Conservation (phyloP, 352 stramenopile genomes). For the Phytophthora meadii region DNA sequence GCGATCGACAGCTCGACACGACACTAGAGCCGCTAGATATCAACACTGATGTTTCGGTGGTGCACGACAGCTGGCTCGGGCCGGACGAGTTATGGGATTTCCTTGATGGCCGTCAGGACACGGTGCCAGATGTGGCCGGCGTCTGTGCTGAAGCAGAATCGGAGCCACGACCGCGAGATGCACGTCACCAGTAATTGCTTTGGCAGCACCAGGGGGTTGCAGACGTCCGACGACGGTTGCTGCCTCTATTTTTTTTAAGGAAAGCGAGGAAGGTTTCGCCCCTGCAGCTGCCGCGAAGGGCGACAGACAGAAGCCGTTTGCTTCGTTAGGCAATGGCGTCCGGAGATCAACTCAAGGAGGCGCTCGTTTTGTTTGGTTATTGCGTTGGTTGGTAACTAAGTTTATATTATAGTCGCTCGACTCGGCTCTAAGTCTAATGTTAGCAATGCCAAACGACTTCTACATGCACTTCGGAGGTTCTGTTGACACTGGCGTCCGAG, state of each 20-base stretch:
- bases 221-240: conserved; percentile 2
- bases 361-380: conserved; percentile 10
- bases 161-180: conserved; percentile 8
- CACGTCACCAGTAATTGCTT: conserved; percentile 15
- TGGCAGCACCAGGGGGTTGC: not conserved
- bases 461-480: not conserved
- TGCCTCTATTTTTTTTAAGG: not conserved
- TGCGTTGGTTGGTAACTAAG: too few relatives aligned
- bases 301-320: conserved; percentile 4
- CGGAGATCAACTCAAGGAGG: too few relatives aligned
- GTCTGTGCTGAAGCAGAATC: not conserved
- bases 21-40: conserved; percentile 28
- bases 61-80: conserved; percentile 22
- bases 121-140: conserved; percentile 17
- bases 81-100: conserved; percentile 30
- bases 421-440: too few relatives aligned
- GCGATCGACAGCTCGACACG: conserved; percentile 7
- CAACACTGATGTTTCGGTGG: conserved; percentile 19
- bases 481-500: conserved; percentile 14
- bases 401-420: too few relatives aligned
- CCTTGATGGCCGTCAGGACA: conserved; percentile 8
- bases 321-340: conserved; percentile 2
- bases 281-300: conserved; percentile 1
- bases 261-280: conserved; percentile 11
- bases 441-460: conserved; percentile 5